Evolutionary conservation across 2,329 filamentous ascomycete genomes (phyloP).

Genomic region (Colletotrichum theobromicola): DNA sequence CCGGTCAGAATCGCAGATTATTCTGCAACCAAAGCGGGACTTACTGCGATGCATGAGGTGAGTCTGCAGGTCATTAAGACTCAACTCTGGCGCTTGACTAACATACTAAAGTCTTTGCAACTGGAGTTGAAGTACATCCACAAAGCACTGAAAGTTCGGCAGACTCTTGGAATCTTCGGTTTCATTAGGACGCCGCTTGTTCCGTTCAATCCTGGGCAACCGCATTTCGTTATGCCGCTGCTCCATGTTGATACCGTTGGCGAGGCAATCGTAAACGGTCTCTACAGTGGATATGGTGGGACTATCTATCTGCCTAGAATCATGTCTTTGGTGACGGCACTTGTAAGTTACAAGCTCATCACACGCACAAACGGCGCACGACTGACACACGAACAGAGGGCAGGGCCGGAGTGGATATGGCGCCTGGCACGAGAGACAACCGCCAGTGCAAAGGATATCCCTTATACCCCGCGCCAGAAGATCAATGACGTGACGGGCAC

Average conservation of each 20-base stretch:
- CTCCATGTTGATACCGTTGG: constrained; percentile 37
- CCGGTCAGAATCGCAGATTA: constrained; percentile 66
- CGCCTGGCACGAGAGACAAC: constrained; percentile 3
- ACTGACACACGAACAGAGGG: constrained; percentile 19
- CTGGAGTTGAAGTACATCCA: constrained; percentile 33
- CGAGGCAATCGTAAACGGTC: constrained; percentile 29
- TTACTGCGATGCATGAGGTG: constrained; percentile 34
- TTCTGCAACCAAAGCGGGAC: constrained; percentile 54
- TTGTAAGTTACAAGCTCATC: constrained; percentile 27
- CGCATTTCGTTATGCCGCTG: constrained; percentile 33
- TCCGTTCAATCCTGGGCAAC: constrained; percentile 27
- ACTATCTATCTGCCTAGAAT: constrained; percentile 34
- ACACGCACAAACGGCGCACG: fast-evolving
- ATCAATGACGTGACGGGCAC: background rate
- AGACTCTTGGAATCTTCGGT: constrained; percentile 33
- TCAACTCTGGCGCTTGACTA: background rate
- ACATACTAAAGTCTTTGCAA: constrained; percentile 27
- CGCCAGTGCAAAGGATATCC: background rate
- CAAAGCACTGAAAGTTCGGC: constrained; percentile 30
- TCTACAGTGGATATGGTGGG: constrained; percentile 35
- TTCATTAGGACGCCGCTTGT: constrained; percentile 37
- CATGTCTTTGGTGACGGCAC: constrained; percentile 26
- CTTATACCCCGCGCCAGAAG: constrained; percentile 1
- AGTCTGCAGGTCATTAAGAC: background rate
- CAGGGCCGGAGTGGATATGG: constrained; percentile 26